phyloP scores from a whole-genome alignment of 2,329 filamentous ascomycete species.

The Rutstroemia sp. region DNA sequence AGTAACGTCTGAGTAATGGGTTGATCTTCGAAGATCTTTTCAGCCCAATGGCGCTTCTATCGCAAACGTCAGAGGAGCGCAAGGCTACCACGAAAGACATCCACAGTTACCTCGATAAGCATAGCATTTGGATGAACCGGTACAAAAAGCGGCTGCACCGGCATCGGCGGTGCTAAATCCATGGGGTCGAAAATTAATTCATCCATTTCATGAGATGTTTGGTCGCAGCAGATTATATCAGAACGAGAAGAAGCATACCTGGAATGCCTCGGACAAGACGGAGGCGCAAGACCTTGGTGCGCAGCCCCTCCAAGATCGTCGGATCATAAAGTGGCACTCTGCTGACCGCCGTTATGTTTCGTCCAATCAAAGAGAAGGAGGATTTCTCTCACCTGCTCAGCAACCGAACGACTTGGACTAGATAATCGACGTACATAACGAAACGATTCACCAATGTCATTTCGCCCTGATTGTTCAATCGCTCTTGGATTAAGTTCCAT shows the following conservation, averaged over 20 bases:
- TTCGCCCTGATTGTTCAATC: conserved; percentile 44
- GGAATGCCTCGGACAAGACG: conserved; percentile 46
- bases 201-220: conserved; percentile 9
- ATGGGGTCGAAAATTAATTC: conserved; percentile 17
- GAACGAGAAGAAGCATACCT: conserved; percentile 20
- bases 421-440: conserved; percentile 47
- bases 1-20: conserved; percentile 43
- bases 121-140: conserved; percentile 14
- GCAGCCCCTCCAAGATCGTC: conserved; percentile 44
- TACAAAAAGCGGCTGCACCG: conserved; percentile 15
- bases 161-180: conserved; percentile 19
- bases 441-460: conserved; percentile 47
- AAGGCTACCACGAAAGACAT: not conserved
- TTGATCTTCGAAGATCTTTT: conserved; percentile 50
- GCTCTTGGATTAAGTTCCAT: conserved; percentile 53
- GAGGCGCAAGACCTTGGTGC: conserved; percentile 42
- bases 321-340: conserved; percentile 48
- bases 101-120: conserved; percentile 22
- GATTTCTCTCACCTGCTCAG: conserved; percentile 39
- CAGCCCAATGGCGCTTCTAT: conserved; percentile 51
- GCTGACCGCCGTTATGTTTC: conserved; percentile 23
- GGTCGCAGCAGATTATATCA: not conserved
- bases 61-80: conserved; percentile 12
- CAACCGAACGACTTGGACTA: conserved; percentile 42
- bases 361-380: conserved; percentile 12